Evolutionary conservation across 2,329 filamentous ascomycete species (phyloP).

Genomic region (Diaporthe batatas): DNA sequence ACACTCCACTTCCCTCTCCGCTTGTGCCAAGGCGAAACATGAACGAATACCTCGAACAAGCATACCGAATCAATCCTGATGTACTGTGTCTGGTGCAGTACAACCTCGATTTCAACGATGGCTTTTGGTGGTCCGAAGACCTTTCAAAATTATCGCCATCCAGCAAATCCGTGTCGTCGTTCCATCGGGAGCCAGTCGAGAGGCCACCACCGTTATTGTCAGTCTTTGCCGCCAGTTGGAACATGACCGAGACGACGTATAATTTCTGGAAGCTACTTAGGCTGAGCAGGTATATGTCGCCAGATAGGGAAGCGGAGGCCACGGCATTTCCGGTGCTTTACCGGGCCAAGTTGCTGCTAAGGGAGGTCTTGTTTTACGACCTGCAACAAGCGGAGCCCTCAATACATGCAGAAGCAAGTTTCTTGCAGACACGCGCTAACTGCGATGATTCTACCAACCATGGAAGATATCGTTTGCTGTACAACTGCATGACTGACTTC

Average conservation of each 20-base stretch:
- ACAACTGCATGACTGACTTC: conserved; percentile 65
- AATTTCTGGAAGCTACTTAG: conserved; percentile 67
- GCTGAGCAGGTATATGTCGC: conserved; percentile 63
- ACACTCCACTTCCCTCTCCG: conserved; percentile 65
- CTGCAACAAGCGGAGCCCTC: conserved; percentile 63
- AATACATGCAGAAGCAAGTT: conserved; percentile 55
- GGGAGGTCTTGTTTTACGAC: conserved; percentile 68
- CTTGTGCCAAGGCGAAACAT: conserved; percentile 62
- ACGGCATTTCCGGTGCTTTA: conserved; percentile 64
- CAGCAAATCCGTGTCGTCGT: conserved; percentile 55
- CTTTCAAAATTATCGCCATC: conserved; percentile 56
- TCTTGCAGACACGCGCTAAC: conserved; percentile 50
- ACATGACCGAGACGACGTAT: conserved; percentile 62
- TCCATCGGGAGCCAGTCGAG: conserved; percentile 55
- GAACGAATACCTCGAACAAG: conserved; percentile 65
- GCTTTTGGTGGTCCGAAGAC: conserved; percentile 71
- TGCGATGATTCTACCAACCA: conserved; percentile 62
- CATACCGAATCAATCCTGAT: conserved; percentile 58
- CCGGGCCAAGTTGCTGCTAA: conserved; percentile 66
- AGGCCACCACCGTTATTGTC: conserved; percentile 63
- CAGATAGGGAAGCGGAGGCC: conserved; percentile 62
- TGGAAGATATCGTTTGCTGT: conserved; percentile 62
- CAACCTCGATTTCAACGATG: conserved; percentile 67
- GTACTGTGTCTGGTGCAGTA: conserved; percentile 57
- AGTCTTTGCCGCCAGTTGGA: conserved; percentile 66